These are phyloP conservation scores for Sisymbrium irio DNA, from an alignment of 345 rosid species.

Conservation along the genomic window DNA sequence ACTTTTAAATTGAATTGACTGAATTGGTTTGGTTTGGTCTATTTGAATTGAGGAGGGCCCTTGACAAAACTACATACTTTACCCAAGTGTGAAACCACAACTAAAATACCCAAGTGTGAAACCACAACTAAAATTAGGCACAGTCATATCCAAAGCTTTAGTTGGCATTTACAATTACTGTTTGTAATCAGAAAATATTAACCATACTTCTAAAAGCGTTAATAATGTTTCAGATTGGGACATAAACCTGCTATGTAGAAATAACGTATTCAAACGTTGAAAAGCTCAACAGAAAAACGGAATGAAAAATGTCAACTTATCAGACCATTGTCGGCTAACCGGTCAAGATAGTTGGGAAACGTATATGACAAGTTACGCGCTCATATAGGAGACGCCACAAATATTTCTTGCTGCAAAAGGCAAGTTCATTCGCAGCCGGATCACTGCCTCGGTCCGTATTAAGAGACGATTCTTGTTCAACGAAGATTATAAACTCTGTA, in stretches of 20 bases:
- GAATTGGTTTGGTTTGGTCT: background rate
- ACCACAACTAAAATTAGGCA: conserved; percentile 39
- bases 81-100: conserved; percentile 68
- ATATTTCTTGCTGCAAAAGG: background rate
- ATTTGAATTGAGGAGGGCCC: background rate
- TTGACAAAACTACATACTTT: conserved; percentile 47
- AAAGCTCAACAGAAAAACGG: background rate
- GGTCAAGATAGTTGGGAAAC: conserved; percentile 63
- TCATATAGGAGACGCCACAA: conserved; percentile 17
- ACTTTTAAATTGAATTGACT: background rate
- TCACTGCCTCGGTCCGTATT: background rate
- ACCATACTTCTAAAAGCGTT: background rate
- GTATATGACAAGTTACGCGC: conserved; percentile 20
- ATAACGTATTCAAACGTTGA: conserved; percentile 13
- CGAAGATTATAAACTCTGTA: background rate
- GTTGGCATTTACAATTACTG: background rate
- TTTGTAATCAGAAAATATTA: background rate
- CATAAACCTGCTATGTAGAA: conserved; percentile 24
- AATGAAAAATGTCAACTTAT: conserved; percentile 52
- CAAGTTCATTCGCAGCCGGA: background rate
- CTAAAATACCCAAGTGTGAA: conserved; percentile 56
- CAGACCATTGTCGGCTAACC: conserved; percentile 41
- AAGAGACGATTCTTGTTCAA: background rate
- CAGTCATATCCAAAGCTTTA: background rate
- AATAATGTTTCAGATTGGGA: background rate